phyloP scores from a whole-genome alignment of 2,329 filamentous ascomycete species.

The Kalaharituber pfeilii region DNA sequence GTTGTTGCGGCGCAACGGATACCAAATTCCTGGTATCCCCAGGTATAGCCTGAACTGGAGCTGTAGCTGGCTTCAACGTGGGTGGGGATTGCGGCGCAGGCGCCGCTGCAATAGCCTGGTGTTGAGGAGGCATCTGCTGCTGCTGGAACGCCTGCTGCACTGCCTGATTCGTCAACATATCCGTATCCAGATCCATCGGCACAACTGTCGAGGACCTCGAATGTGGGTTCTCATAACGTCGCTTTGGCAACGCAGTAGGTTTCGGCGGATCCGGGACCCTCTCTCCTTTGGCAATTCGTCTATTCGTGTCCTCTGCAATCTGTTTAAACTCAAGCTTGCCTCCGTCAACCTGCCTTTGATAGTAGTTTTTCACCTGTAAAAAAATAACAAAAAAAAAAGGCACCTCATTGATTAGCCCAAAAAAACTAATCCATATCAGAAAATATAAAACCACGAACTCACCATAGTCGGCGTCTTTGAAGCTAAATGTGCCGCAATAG shows the following conservation, averaged over 20 bases:
- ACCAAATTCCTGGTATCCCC: background rate
- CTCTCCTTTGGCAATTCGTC: slow-evolving; percentile 39
- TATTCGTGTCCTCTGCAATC: slow-evolving; percentile 44
- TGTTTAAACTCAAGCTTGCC: slow-evolving; percentile 42
- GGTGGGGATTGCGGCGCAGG: slow-evolving; percentile 4
- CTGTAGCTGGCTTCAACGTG: slow-evolving; percentile 1
- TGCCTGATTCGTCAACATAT: slow-evolving; percentile 10
- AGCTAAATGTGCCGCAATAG: slow-evolving; percentile 61
- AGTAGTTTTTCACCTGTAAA: slow-evolving; percentile 50
- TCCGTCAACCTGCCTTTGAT: slow-evolving; percentile 44
- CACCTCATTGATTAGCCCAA: too few relatives aligned
- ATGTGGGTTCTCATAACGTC: slow-evolving; percentile 34
- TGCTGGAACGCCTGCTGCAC: slow-evolving; percentile 6
- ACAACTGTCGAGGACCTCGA: slow-evolving; percentile 10
- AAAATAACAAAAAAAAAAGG: slow-evolving; percentile 24
- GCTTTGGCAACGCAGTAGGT: slow-evolving; percentile 37
- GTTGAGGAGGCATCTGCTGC: slow-evolving; percentile 8
- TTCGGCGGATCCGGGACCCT: slow-evolving; percentile 42
- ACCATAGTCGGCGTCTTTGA: slow-evolving; percentile 81
- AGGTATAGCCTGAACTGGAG: slow-evolving; percentile 1
- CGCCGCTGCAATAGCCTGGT: slow-evolving; percentile 2
- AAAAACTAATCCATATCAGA: background rate
- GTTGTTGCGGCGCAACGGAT: slow-evolving; percentile 1
- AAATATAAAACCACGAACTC: slow-evolving; percentile 26
- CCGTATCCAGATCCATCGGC: slow-evolving; percentile 8